Evolutionary conservation across 2,329 filamentous ascomycete species (phyloP).

Genomic region (Fusarium clavum): DNA sequence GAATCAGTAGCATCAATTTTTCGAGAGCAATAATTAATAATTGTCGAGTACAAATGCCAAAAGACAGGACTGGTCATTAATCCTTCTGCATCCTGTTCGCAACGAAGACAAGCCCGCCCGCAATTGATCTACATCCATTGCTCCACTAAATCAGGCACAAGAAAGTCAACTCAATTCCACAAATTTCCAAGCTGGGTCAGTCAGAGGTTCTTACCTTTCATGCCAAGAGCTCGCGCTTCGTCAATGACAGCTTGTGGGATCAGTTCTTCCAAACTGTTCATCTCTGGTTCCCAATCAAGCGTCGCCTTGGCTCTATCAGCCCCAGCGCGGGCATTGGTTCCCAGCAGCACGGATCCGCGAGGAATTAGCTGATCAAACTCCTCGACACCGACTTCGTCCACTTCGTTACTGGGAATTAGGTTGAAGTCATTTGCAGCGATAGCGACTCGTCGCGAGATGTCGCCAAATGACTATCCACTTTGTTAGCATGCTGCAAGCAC

Average conservation of each 20-base stretch:
- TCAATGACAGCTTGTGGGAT: slow-evolving; percentile 41
- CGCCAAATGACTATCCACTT: slow-evolving; percentile 39
- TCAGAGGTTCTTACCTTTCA: background rate
- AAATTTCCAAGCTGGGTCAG: background rate
- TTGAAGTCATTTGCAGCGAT: slow-evolving; percentile 41
- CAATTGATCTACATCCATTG: background rate
- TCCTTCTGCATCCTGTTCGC: background rate
- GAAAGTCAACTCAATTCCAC: background rate
- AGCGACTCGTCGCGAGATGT: slow-evolving; percentile 46
- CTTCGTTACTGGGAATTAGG: slow-evolving; percentile 29
- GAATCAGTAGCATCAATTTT: background rate
- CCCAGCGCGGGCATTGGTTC: slow-evolving; percentile 65
- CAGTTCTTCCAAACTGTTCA: slow-evolving; percentile 59
- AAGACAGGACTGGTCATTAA: background rate
- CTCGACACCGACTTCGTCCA: slow-evolving; percentile 46
- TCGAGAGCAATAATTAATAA: background rate
- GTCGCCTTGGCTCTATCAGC: slow-evolving; percentile 63
- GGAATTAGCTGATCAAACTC: slow-evolving; percentile 58
- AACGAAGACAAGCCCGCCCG: background rate
- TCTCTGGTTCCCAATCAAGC: slow-evolving; percentile 64
- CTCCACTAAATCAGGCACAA: background rate
- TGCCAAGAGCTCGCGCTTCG: slow-evolving; percentile 33
- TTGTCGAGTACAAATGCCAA: background rate
- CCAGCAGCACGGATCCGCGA: slow-evolving; percentile 62
- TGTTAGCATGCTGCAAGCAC: background rate